Evolutionary conservation across 352 stramenopile genomes (phyloP).

Genomic region (Pilasporangium apinafurcum): DNA sequence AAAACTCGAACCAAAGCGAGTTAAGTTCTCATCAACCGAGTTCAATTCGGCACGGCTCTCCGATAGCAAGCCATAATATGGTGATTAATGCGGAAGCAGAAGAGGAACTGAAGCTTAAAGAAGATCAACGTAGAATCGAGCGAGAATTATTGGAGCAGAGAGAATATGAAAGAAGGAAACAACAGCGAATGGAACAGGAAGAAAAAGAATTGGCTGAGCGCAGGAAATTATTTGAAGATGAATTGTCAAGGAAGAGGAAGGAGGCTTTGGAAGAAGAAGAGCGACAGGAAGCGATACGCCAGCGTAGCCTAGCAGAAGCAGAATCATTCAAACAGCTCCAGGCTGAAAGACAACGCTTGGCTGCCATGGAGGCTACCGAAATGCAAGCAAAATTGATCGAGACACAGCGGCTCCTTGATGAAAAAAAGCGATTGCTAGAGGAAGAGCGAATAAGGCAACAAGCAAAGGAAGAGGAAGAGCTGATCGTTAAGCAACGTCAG

Average conservation of each 20-base stretch:
- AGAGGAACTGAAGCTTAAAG: constrained; percentile 13
- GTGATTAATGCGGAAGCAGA: background rate
- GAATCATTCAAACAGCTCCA: constrained; percentile 24
- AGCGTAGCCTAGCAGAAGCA: constrained; percentile 16
- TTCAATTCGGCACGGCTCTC: too few relatives aligned
- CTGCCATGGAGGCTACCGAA: constrained; percentile 19
- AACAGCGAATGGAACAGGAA: constrained; percentile 28
- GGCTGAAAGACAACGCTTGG: constrained; percentile 22
- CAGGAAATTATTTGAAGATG: constrained; percentile 32
- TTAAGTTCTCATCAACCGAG: too few relatives aligned
- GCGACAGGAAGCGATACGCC: constrained; percentile 14
- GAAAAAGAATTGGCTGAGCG: constrained; percentile 24
- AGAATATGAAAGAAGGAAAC: constrained; percentile 35
- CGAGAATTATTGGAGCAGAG: constrained; percentile 41
- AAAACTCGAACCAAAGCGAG: background rate
- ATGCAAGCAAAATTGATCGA: constrained; percentile 13
- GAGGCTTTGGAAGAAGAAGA: constrained; percentile 32
- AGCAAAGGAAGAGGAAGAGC: constrained; percentile 2
- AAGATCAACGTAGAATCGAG: constrained; percentile 31
- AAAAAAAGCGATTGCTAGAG: background rate
- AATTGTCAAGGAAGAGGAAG: constrained; percentile 25
- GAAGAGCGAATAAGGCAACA: too few relatives aligned
- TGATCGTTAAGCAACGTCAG: constrained; percentile 11
- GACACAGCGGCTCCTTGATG: background rate
- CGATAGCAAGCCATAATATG: too few relatives aligned